phyloP scores from a whole-genome alignment of 805 yeast species.

The Cyberlindnera galapagoensis region DNA sequence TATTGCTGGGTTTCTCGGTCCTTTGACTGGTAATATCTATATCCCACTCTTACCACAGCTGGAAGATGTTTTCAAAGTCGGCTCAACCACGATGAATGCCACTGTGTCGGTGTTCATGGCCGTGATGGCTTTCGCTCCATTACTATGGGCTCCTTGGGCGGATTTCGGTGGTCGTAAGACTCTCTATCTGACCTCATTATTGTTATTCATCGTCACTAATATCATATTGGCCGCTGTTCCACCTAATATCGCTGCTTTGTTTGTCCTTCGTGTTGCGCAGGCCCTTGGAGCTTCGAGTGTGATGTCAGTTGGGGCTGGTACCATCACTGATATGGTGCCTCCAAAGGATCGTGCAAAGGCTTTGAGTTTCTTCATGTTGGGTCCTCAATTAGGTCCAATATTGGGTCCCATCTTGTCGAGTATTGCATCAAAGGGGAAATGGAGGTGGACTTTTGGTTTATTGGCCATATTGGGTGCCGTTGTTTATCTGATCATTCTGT shows the following conservation, averaged over 20 bases:
- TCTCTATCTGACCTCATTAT: constrained; percentile 49
- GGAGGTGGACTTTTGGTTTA: constrained; percentile 82
- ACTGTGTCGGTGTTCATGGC: constrained; percentile 55
- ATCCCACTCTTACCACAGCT: constrained; percentile 46
- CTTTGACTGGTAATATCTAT: constrained; percentile 50
- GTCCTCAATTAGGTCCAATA: constrained; percentile 83
- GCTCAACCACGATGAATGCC: constrained; percentile 41
- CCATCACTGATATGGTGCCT: constrained; percentile 68
- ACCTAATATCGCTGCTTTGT: constrained; percentile 61
- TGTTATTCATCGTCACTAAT: constrained; percentile 53
- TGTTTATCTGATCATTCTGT: constrained; percentile 42
- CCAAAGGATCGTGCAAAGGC: constrained; percentile 71
- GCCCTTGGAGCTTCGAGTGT: constrained; percentile 86
- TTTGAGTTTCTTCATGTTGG: constrained; percentile 79
- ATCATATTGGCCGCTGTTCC: constrained; percentile 57
- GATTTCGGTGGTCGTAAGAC: constrained; percentile 63
- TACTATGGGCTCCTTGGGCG: constrained; percentile 50
- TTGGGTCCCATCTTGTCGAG: constrained; percentile 81
- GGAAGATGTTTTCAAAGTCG: constrained; percentile 33
- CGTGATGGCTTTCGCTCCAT: constrained; percentile 47
- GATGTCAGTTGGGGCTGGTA: constrained; percentile 88
- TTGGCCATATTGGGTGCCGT: constrained; percentile 61
- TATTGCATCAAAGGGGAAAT: constrained; percentile 60
- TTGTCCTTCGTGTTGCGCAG: constrained; percentile 61
- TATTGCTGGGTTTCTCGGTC: constrained; percentile 47